Conservation (phyloP, 1,284 basidiomycete species). For the Uromyces viciae-fabae region DNA sequence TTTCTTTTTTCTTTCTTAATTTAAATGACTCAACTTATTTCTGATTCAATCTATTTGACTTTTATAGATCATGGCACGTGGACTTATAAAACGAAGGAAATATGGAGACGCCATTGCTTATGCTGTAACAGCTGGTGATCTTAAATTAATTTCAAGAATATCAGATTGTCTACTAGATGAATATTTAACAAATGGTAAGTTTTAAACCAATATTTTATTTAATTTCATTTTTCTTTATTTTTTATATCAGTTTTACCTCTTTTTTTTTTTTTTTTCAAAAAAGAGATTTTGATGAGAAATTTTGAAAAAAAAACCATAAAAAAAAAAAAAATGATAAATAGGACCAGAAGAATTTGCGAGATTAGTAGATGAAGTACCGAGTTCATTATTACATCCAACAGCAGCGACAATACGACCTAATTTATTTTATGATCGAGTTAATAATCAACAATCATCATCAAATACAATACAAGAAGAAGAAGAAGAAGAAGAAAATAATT, state of each 20-base stretch:
- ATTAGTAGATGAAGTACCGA: slow-evolving; percentile 42
- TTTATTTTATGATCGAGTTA: slow-evolving; percentile 17
- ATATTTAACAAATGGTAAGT: slow-evolving; percentile 38
- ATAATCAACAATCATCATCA: neutral
- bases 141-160: slow-evolving; percentile 32
- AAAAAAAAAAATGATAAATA: slow-evolving; percentile 3
- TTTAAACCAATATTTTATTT: neutral
- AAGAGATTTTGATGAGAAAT: neutral
- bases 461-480: no score
- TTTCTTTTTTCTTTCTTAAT: neutral
- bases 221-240: neutral
- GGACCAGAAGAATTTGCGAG: slow-evolving; percentile 43
- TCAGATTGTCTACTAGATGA: slow-evolving; percentile 37
- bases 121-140: slow-evolving; percentile 26
- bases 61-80: slow-evolving; percentile 30
- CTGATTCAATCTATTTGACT: neutral
- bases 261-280: neutral
- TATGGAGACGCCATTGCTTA: slow-evolving; percentile 43
- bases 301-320: no score
- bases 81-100: slow-evolving; percentile 29
- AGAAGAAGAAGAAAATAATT: neutral
- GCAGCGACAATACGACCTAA: slow-evolving; percentile 15
- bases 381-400: slow-evolving; percentile 37
- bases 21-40: neutral
- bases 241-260: neutral